A percentile compares a stretch with the other conserved stretches of the same genome.
Conservation (phyloP, 2,329 filamentous ascomycete species). For the Thielaviopsis punctulata region DNA sequence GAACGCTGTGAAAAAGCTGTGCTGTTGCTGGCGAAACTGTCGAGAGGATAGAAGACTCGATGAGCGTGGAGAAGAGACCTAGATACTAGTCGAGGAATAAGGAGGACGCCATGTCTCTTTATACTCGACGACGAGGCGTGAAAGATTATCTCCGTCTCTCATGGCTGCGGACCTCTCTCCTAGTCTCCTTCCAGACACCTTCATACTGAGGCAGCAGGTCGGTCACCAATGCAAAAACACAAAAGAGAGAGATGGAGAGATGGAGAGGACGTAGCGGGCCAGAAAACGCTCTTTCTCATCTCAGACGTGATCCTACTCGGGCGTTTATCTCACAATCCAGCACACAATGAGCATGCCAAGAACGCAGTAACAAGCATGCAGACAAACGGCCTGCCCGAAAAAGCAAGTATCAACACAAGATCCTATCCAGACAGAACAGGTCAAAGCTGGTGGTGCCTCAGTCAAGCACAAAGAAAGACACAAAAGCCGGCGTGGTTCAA, state of each 20-base stretch:
- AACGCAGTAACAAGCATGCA: not conserved
- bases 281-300: no score
- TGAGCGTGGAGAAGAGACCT: not conserved
- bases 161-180: no score
- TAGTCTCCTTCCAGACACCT: no score
- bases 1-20: not conserved
- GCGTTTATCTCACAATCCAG: not conserved
- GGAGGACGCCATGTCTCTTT: not conserved
- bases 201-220: no score
- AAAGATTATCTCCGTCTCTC: no score
- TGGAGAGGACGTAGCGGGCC: no score
- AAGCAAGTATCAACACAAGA: not conserved
- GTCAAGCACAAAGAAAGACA: no score
- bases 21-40: not conserved
- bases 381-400: not conserved
- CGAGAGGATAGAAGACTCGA: constrained; percentile 2
- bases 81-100: not conserved
- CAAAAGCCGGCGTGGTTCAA: no score
- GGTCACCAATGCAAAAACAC: no score
- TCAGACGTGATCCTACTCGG: not conserved
- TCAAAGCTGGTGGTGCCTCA: not conserved
- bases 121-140: not conserved
- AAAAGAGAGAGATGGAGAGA: no score
- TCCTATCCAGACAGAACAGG: not conserved
- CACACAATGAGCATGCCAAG: not conserved